Percentiles rank a stretch among this genome's conserved stretches.
Evolutionary conservation across 176 grass and related monocot species (phyloP).

Genomic region (Zoysia japonica): DNA sequence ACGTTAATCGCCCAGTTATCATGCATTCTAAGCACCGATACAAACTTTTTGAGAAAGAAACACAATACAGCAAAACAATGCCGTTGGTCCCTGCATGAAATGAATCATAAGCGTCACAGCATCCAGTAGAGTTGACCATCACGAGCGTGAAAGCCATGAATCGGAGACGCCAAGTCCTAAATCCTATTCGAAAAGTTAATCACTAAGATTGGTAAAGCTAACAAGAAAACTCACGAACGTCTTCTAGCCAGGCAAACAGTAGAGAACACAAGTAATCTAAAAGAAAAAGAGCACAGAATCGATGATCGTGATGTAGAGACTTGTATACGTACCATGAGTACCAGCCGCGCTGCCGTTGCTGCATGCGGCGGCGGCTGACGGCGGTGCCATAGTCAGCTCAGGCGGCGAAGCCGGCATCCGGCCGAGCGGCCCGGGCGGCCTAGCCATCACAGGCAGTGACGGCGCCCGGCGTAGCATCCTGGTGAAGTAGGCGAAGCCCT

Average conservation of each 20-base stretch:
- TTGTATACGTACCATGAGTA: background rate
- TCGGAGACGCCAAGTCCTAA: too few relatives aligned
- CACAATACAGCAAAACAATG: background rate
- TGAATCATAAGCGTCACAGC: background rate
- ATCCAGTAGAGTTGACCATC: background rate
- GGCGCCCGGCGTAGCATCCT: constrained; percentile 52
- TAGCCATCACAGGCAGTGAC: constrained; percentile 33
- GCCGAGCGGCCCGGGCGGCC: background rate
- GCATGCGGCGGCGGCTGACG: background rate
- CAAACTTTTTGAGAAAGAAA: background rate
- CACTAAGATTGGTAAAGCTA: too few relatives aligned
- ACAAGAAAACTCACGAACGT: too few relatives aligned
- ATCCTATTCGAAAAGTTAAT: too few relatives aligned
- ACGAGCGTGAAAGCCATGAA: too few relatives aligned
- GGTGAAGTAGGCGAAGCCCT: constrained; percentile 73
- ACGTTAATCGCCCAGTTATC: constrained; percentile 5
- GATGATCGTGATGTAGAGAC: background rate
- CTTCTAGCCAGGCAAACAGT: too few relatives aligned
- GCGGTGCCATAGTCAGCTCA: background rate
- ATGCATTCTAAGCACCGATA: background rate
- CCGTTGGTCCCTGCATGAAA: constrained; percentile 12
- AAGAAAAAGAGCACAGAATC: background rate
- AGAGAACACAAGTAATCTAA: too few relatives aligned
- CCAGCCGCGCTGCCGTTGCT: background rate
- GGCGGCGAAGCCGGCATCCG: background rate